Evolutionary conservation across 108 stramenopile species (phyloP).

Genomic region (Cylindrotheca fusiformis): DNA sequence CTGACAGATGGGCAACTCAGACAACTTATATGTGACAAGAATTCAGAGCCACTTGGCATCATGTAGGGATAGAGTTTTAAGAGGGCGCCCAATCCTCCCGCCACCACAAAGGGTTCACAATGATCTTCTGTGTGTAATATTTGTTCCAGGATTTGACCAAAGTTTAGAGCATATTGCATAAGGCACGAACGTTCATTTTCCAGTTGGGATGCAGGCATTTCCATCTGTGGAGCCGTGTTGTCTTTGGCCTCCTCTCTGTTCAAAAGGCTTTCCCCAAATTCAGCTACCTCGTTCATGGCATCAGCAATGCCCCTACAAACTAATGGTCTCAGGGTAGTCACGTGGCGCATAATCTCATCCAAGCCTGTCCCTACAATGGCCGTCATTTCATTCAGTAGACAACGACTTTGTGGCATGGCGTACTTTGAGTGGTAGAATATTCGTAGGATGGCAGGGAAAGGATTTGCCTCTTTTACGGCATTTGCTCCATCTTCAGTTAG

Average conservation of each 20-base stretch:
- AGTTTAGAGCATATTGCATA: slow-evolving; percentile 82
- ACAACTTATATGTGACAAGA: slow-evolving; percentile 78
- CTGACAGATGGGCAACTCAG: slow-evolving; percentile 72
- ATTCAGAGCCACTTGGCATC: slow-evolving; percentile 60
- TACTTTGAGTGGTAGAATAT: slow-evolving; percentile 82
- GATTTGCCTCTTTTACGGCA: slow-evolving; percentile 65
- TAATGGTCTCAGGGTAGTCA: slow-evolving; percentile 55
- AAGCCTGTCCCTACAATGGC: slow-evolving; percentile 84
- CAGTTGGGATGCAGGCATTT: slow-evolving; percentile 20
- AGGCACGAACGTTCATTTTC: slow-evolving; percentile 68
- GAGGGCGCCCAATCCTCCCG: slow-evolving; percentile 76
- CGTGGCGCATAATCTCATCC: slow-evolving; percentile 93
- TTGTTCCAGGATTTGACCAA: slow-evolving; percentile 87
- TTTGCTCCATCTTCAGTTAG: slow-evolving; percentile 86
- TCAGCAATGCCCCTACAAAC: slow-evolving; percentile 65
- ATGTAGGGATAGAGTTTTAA: slow-evolving; percentile 65
- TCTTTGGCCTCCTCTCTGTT: slow-evolving; percentile 23
- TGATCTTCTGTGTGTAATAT: slow-evolving; percentile 82
- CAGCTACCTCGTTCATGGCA: slow-evolving; percentile 67
- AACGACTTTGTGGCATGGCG: slow-evolving; percentile 83
- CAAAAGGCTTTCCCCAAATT: slow-evolving; percentile 50
- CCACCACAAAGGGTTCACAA: slow-evolving; percentile 65
- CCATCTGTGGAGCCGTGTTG: background rate
- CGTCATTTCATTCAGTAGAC: slow-evolving; percentile 85
- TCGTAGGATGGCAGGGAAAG: slow-evolving; percentile 79